Evolutionary conservation across 495 filamentous ascomycete genomes (phyloP), one percentile per base, ranked within the genome.

Genomic region (Clavariopsis aquatica): DNA sequence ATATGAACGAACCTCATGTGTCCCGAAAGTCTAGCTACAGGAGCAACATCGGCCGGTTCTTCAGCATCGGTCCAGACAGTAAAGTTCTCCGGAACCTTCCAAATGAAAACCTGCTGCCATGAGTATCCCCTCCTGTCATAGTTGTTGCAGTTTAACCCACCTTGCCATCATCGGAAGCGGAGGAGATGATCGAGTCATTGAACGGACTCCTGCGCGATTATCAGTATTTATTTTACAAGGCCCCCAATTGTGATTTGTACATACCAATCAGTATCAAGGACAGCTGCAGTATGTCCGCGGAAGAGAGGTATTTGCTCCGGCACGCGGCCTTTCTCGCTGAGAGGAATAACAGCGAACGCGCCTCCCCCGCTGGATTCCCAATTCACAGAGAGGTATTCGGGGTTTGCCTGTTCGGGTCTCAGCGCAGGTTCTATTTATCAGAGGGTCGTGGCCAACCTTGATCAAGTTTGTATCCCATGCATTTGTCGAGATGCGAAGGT

Each of bases 391-490:
- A 98, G 83, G 72, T 95, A 96, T 72, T 92, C 85, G n/a, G 94
- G 92, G 73, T 98, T 98, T 64, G 85, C 93, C 92, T 96, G 68
- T 66, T 28, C 9, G 10, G 10, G 38, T 65, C 29, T 73, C 51
- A 73, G 54, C 55, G 38, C 10, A 17, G 28, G 10, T 26, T 59
- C 12, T 27, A n/a, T 31, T 53, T 20, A 6, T 28, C 10, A n/a
- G 13, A 38, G 17, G 38, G 12, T 1, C 26, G 22, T 31, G 22
- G 65, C 82, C 66, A 68, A 94, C 93, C 84, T 98, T 98, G 77
- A 98, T 82, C 56, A 98, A 82, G 78, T 98, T 98, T 75, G 91
- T 96, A 78, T 98, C 94, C 93, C 94, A 98, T 56, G 95, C 93
- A 86, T 98, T 98, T 76, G 86, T 87, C 64, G 93, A 96, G 76